Conservation (phyloP, 371 early-diverging fungal genomes). For the Apophysomyces sp. region DNA sequence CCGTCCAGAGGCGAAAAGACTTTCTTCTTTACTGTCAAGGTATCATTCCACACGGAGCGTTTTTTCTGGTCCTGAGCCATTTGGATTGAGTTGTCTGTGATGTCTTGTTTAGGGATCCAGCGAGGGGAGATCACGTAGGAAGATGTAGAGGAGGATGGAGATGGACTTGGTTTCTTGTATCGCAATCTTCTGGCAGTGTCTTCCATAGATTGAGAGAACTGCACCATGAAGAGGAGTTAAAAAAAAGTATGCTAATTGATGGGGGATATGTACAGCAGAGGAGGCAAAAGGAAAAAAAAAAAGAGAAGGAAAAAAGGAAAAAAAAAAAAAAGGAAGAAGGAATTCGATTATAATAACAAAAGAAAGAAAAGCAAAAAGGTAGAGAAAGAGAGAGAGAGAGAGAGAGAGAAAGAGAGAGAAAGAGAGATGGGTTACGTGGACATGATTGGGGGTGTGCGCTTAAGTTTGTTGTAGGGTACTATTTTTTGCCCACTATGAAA, state of each 20-base stretch:
- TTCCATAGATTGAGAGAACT: not conserved
- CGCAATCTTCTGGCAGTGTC: not conserved
- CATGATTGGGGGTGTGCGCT: too few relatives aligned
- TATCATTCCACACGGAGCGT: slow-evolving; percentile 19
- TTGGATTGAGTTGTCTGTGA: slow-evolving; percentile 16
- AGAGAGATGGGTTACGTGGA: not conserved
- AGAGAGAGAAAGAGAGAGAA: not conserved
- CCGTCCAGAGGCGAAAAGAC: slow-evolving; percentile 7
- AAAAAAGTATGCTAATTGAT: not conserved
- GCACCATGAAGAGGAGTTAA: not conserved
- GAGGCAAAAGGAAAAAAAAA: not conserved
- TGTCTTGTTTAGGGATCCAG: slow-evolving; percentile 16
- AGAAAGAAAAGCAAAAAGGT: not conserved
- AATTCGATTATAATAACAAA: not conserved
- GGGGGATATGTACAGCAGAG: not conserved
- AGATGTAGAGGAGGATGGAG: slow-evolving; percentile 12
- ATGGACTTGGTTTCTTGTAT: slow-evolving; percentile 9
- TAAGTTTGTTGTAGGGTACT: too few relatives aligned
- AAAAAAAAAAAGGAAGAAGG: not conserved
- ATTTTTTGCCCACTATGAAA: too few relatives aligned
- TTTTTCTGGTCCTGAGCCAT: slow-evolving; percentile 19
- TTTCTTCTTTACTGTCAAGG: slow-evolving; percentile 9
- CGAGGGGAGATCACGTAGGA: slow-evolving; percentile 18
- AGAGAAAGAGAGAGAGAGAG: not conserved
- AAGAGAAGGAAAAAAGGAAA: not conserved